Evolutionary conservation across 768 basidiomycete genomes (phyloP).

Genomic region (Leucosporidium yakuticum): DNA sequence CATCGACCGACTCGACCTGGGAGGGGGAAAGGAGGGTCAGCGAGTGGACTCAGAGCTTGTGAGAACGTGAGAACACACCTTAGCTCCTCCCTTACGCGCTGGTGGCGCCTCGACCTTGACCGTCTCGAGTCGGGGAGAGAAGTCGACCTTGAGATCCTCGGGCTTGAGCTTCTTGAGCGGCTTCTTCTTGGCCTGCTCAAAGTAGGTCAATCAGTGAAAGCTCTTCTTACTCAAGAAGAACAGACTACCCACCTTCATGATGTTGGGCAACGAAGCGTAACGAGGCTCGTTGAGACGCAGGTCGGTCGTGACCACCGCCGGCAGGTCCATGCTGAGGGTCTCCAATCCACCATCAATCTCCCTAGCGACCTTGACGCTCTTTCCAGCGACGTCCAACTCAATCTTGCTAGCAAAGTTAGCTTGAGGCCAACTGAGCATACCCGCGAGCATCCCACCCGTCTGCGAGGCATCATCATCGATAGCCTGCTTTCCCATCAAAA

Average conservation of each 20-base stretch:
- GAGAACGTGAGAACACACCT: constrained; percentile 50
- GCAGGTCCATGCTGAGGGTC: constrained; percentile 70
- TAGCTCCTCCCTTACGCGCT: constrained; percentile 81
- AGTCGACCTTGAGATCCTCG: constrained; percentile 73
- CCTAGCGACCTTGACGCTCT: constrained; percentile 65
- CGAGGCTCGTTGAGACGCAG: constrained; percentile 78
- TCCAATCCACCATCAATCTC: constrained; percentile 95
- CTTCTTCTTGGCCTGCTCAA: constrained; percentile 85
- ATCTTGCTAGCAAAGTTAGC: constrained; percentile 91
- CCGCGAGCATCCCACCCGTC: constrained; percentile 96
- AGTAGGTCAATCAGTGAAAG: not conserved
- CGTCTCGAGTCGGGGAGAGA: constrained; percentile 73
- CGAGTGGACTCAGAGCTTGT: not conserved
- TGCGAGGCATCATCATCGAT: constrained; percentile 95
- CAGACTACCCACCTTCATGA: constrained; percentile 61
- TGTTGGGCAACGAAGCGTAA: constrained; percentile 93
- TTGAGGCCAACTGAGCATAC: constrained; percentile 83
- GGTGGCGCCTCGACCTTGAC: constrained; percentile 85
- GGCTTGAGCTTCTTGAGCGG: constrained; percentile 75
- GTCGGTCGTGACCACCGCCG: constrained; percentile 86
- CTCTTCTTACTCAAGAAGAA: not conserved
- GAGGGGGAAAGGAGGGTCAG: not conserved
- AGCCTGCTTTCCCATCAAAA: constrained; percentile 95
- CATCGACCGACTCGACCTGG: constrained; percentile 76
- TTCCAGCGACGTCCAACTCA: constrained; percentile 54